A percentile compares a stretch with the other conserved stretches of the same genome.
Conservation (phyloP, 768 basidiomycete genomes). For the Amyloporia xantha region DNA sequence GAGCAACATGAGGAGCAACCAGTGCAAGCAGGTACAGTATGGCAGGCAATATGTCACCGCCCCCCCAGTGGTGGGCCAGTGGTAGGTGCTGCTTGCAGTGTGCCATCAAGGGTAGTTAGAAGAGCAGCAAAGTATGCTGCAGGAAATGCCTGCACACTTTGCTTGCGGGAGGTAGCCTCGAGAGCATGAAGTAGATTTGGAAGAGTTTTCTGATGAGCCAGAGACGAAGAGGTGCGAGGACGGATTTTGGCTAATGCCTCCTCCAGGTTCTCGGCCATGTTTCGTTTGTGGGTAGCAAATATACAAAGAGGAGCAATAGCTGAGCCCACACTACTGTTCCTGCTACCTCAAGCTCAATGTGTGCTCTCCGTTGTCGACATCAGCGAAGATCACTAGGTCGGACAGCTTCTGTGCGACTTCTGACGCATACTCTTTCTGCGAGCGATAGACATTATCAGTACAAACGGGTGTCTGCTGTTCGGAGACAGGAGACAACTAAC, state of each 20-base stretch:
- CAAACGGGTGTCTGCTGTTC: background rate
- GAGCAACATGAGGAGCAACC: slow-evolving; percentile 69
- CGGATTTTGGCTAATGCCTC: slow-evolving; percentile 79
- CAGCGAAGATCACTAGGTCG: slow-evolving; percentile 72
- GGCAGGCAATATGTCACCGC: slow-evolving; percentile 77
- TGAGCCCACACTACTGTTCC: too few species aligned
- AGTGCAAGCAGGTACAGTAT: slow-evolving; percentile 80
- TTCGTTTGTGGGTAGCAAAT: background rate
- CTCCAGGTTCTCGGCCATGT: slow-evolving; percentile 35
- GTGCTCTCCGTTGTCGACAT: slow-evolving; percentile 88
- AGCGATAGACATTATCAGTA: slow-evolving; percentile 7
- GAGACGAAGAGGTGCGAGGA: slow-evolving; percentile 71
- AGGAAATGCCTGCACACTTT: slow-evolving; percentile 57
- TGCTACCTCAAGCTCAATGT: too few species aligned
- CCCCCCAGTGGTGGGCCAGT: slow-evolving; percentile 33
- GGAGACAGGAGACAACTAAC: slow-evolving; percentile 42
- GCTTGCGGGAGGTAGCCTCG: slow-evolving; percentile 73
- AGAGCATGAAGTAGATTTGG: slow-evolving; percentile 80
- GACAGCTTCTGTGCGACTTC: slow-evolving; percentile 67
- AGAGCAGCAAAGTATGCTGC: slow-evolving; percentile 96
- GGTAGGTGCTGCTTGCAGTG: slow-evolving; percentile 51
- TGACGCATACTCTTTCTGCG: slow-evolving; percentile 86
- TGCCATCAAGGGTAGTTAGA: slow-evolving; percentile 76
- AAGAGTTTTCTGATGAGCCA: slow-evolving; percentile 86
- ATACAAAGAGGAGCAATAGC: background rate